Conservation (phyloP, 2,329 filamentous ascomycete species). For the Clarireedia homoeocarpa region DNA sequence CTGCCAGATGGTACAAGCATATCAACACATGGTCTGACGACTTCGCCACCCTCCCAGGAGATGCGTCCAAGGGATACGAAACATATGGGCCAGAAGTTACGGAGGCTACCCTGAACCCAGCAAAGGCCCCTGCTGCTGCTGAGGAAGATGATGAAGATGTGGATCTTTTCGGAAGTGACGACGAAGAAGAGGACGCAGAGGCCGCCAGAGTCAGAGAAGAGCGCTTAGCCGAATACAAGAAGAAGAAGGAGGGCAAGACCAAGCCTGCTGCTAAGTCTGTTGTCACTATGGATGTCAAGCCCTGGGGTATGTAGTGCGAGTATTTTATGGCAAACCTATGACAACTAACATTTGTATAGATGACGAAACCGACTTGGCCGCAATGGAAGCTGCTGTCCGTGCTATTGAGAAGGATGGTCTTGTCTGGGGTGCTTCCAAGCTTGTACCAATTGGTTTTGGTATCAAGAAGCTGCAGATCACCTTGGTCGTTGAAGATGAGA, state of each 20-base stretch:
- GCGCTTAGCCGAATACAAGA: constrained; percentile 85
- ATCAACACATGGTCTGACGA: constrained; percentile 87
- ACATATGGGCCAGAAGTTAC: constrained; percentile 81
- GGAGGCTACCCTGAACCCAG: constrained; percentile 75
- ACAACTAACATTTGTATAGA: constrained; percentile 40
- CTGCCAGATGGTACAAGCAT: constrained; percentile 98
- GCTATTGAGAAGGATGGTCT: constrained; percentile 87
- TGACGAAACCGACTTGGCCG: constrained; percentile 87
- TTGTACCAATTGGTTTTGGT: constrained; percentile 88
- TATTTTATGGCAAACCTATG: background rate
- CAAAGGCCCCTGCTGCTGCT: constrained; percentile 67
- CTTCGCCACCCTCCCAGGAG: constrained; percentile 84
- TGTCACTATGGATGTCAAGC: constrained; percentile 94
- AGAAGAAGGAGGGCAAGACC: constrained; percentile 91
- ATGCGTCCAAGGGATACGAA: constrained; percentile 81
- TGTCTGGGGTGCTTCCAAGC: constrained; percentile 87
- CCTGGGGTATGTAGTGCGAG: constrained; percentile 70
- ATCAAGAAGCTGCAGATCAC: constrained; percentile 99
- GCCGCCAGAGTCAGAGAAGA: constrained; percentile 77
- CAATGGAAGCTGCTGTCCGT: constrained; percentile 73
- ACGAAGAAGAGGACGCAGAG: constrained; percentile 90
- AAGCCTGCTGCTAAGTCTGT: constrained; percentile 95
- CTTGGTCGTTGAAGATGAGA: constrained; percentile 95
- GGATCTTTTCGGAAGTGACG: constrained; percentile 88
- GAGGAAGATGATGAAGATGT: constrained; percentile 80